Evolutionary conservation across 2,329 filamentous ascomycete species (phyloP).

Genomic region (Pestalotiopsis sp.): DNA sequence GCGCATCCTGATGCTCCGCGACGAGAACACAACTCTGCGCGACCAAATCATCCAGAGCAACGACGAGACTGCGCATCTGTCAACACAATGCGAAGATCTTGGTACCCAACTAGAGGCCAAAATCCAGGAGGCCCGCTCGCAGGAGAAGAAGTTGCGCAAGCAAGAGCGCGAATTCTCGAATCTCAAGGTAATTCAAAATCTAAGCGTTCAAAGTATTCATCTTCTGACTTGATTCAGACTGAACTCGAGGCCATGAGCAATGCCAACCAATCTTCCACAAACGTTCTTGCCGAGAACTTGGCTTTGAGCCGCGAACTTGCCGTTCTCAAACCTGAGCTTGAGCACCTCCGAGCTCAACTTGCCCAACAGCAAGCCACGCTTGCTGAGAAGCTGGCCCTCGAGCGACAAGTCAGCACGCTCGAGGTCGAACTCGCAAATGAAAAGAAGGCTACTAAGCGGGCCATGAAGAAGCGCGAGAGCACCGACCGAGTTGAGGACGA

Average conservation of each 20-base stretch:
- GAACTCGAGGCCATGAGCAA: constrained; percentile 72
- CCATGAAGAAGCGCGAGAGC: constrained; percentile 46
- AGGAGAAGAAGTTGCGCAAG: constrained; percentile 50
- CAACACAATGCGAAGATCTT: constrained; percentile 41
- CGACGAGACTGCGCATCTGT: constrained; percentile 33
- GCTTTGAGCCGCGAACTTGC: constrained; percentile 54
- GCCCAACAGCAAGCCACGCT: constrained; percentile 68
- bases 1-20: constrained; percentile 69
- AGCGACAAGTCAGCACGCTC: constrained; percentile 75
- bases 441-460: constrained; percentile 68
- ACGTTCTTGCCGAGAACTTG: constrained; percentile 64
- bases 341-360: constrained; percentile 58
- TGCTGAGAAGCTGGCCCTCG: constrained; percentile 77
- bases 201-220: neutral
- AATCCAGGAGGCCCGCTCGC: constrained; percentile 43
- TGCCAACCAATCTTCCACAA: constrained; percentile 70
- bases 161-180: constrained; percentile 51
- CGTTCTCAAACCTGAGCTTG: constrained; percentile 56
- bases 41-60: constrained; percentile 53
- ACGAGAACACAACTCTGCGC: constrained; percentile 73
- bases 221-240: constrained; percentile 49
- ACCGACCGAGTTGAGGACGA: constrained; percentile 42
- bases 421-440: constrained; percentile 85
- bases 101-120: constrained; percentile 45
- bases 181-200: constrained; percentile 43